Percentiles rank a stretch among this genome's conserved stretches.
Conservation (phyloP, 2,329 filamentous ascomycete genomes). For the Clarireedia hainanense region DNA sequence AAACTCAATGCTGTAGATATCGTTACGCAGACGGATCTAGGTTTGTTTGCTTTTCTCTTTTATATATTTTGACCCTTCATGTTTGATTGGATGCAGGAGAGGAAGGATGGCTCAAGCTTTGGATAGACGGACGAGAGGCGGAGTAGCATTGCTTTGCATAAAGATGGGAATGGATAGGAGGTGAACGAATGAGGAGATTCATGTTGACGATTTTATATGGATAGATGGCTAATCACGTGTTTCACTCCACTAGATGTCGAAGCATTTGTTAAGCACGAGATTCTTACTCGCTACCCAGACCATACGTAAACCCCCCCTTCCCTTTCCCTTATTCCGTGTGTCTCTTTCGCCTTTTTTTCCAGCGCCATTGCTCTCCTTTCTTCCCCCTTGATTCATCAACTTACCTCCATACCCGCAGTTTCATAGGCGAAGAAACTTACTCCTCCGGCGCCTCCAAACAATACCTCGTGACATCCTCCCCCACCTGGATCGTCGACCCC, state of each 20-base stretch:
- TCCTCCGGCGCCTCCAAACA: slow-evolving; percentile 57
- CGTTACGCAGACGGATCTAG: slow-evolving; percentile 69
- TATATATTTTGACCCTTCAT: not conserved
- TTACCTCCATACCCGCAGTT: slow-evolving; percentile 37
- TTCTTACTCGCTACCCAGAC: slow-evolving; percentile 51
- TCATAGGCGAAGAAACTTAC: slow-evolving; percentile 72
- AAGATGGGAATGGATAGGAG: no score
- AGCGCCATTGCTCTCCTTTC: not conserved
- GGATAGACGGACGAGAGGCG: no score
- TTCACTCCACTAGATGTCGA: slow-evolving; percentile 51
- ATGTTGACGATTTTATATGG: not conserved
- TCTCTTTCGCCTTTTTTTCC: not conserved
- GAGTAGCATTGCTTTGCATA: no score
- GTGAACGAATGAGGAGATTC: not conserved
- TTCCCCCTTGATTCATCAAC: not conserved
- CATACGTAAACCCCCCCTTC: slow-evolving; percentile 47
- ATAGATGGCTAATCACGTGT: slow-evolving; percentile 10
- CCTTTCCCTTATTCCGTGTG: not conserved
- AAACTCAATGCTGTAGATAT: slow-evolving; percentile 73
- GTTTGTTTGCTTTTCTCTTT: slow-evolving; percentile 33
- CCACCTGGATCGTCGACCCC: slow-evolving; percentile 72
- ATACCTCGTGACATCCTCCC: slow-evolving; percentile 55
- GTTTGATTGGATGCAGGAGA: not conserved
- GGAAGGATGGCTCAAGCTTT: not conserved
- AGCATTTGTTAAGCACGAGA: slow-evolving; percentile 55